A percentile compares a stretch with the other conserved stretches of the same genome.
Evolutionary conservation across 1,284 basidiomycete genomes (phyloP).

Genomic region (Caloboletus firmus): DNA sequence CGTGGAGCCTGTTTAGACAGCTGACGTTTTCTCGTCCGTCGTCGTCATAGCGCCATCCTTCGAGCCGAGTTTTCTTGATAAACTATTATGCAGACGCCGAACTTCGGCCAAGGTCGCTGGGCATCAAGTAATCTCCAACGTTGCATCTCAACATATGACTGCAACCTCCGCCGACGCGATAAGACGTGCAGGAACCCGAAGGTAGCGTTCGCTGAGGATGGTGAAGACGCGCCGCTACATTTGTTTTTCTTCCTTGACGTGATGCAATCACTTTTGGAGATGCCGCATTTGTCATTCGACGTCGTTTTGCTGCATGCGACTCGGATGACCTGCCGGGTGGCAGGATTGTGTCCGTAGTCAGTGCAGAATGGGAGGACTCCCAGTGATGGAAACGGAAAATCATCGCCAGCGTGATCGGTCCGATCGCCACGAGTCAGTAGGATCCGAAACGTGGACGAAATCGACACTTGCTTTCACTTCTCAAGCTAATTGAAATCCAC

Average conservation of each 20-base stretch:
- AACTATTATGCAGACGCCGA: neutral
- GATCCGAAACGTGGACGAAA: conserved; percentile 4
- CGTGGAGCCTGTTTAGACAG: neutral
- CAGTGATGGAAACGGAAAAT: neutral
- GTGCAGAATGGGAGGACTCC: neutral
- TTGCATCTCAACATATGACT: neutral
- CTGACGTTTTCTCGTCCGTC: neutral
- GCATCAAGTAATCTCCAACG: too few relatives aligned
- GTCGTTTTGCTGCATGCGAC: neutral
- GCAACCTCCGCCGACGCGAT: neutral
- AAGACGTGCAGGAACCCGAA: neutral
- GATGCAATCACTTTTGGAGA: neutral
- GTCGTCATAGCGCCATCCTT: conserved; percentile 4
- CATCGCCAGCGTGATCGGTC: neutral
- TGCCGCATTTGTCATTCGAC: neutral
- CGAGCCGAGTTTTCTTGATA: neutral
- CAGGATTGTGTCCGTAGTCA: neutral
- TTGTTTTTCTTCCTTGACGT: neutral
- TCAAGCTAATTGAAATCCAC: neutral
- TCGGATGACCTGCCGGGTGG: neutral
- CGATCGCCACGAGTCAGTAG: neutral
- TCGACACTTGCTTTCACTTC: neutral
- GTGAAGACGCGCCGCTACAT: neutral
- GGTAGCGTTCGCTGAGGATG: neutral
- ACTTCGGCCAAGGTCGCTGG: too few relatives aligned